Base-by-base conservation (phyloP, 2,329 filamentous ascomycete species). In the Botrytis fabae region DNA sequence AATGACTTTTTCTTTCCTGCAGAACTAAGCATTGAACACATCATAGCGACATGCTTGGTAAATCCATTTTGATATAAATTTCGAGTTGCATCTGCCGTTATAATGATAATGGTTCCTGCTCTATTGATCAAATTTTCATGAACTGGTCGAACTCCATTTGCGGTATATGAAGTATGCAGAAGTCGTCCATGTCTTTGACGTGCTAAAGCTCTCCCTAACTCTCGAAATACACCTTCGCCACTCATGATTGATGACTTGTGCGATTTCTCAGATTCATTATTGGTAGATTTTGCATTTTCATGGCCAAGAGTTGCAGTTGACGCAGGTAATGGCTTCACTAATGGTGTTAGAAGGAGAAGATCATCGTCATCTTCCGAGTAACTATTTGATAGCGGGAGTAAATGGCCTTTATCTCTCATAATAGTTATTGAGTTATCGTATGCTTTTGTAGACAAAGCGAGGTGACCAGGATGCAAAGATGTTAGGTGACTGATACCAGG, bases 51-150 rank as follows among this genome's bases (percentile, higher is more conserved):
- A 77, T 98, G 95, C 81, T 98, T 98, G 2, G 95, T 95, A 80
- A 98, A 98, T 0, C 94, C 94, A 69, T 94, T 90, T 81, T 98
- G 95, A 80, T 98, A 98, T 22, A 97, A 84, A 80, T 98, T 98
- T 59, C 95, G 88, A 80, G 97, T 97, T 0, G 95, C 95, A 83
- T 98, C 95, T 16, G 95, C 95, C 0, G 95, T 98, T 46, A 98
- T 88, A 69, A 98, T 91, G 32, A 98, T 92, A 75, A 98, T 94
- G 6, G 93, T 93, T 69, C 92, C 93, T 18, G 95, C 94, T 77
- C 94, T 88, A 76, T 95, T 93, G 80, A 98, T 97, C 28, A 98
- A 86, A 75, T 95, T 96, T 79, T 98, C 95, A 80, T 98, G 95
- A 0, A 97, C 93, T 81, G 95, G 95, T 54, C 95, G 88, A 4